These are phyloP conservation scores for Bryoglossum gracile DNA, from an alignment of 495 filamentous ascomycete species.

Conservation along the genomic window DNA sequence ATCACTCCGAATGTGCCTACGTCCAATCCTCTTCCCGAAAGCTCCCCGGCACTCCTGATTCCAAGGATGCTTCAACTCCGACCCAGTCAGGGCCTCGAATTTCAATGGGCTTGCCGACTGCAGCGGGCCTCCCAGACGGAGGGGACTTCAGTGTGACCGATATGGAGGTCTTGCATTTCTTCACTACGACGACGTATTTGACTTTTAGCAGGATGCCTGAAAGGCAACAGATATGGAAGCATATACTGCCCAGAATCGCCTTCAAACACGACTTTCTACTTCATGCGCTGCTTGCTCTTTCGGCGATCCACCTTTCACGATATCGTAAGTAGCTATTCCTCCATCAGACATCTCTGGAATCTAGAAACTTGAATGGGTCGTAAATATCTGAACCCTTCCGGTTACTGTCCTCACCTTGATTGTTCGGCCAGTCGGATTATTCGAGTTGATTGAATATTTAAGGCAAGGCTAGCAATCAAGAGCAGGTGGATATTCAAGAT, in stretches of 20 bases:
- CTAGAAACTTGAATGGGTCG: no score
- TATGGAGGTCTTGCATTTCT: slow-evolving; percentile 7
- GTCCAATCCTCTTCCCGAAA: background rate
- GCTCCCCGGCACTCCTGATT: background rate
- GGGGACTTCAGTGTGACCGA: background rate
- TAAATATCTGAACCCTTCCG: no score
- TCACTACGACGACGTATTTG: background rate
- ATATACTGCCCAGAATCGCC: background rate
- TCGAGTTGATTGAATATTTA: no score
- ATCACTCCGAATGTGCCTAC: background rate
- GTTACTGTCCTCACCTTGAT: no score
- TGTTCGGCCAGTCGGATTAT: no score
- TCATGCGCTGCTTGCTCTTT: slow-evolving; percentile 2
- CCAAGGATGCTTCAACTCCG: background rate
- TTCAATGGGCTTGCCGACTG: no score
- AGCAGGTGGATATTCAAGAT: no score
- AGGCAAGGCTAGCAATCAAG: no score
- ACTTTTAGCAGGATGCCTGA: background rate
- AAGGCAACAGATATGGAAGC: slow-evolving; percentile 2
- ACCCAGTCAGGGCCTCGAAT: no score
- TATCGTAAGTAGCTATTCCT: no score
- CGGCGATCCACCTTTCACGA: slow-evolving; percentile 3
- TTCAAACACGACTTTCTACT: slow-evolving; percentile 9
- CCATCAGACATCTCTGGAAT: no score
- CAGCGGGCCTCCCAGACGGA: no score